phyloP scores from a whole-genome alignment of 2,329 filamentous ascomycete species.

The Aciculosporium take region DNA sequence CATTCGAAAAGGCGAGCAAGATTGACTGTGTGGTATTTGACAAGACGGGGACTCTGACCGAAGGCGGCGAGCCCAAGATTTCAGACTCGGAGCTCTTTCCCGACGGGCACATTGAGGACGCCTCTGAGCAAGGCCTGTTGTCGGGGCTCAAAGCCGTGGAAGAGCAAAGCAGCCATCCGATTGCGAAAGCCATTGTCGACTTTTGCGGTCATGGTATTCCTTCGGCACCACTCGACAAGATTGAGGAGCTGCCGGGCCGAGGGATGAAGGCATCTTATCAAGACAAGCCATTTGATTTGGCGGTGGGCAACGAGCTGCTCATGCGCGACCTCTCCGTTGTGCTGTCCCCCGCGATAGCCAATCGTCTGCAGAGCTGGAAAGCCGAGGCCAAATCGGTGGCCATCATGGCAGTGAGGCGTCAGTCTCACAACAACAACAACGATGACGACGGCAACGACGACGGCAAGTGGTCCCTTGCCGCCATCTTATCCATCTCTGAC shows the following conservation, averaged over 20 bases:
- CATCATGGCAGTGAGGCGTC: conserved; percentile 40
- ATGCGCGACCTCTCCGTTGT: conserved; percentile 36
- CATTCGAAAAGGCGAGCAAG: conserved; percentile 70
- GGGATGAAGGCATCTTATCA: conserved; percentile 48
- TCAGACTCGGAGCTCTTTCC: conserved; percentile 36
- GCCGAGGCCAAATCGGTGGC: conserved; percentile 49
- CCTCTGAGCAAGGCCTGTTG: conserved; percentile 24
- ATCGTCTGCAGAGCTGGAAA: conserved; percentile 42
- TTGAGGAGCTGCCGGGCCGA: conserved; percentile 57
- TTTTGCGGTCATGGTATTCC: conserved; percentile 37
- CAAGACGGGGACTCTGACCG: conserved; percentile 74
- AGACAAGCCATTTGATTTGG: conserved; percentile 30
- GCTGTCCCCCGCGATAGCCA: conserved; percentile 21
- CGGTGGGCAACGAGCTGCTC: conserved; percentile 62
- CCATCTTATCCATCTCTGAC: conserved; percentile 65
- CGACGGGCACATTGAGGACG: conserved; percentile 11
- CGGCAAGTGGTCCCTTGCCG: conserved; percentile 36
- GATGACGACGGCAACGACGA: not conserved
- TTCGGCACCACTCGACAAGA: conserved; percentile 21
- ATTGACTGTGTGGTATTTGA: conserved; percentile 74
- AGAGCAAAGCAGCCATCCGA: conserved; percentile 58
- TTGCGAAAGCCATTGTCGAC: conserved; percentile 54
- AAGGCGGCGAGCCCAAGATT: conserved; percentile 56
- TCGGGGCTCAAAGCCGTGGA: conserved; percentile 48
- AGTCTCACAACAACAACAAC: conserved; percentile 8